Percentiles rank a stretch among this genome's conserved stretches.
These are phyloP conservation scores for Podospora anserina DNA, from an alignment of 495 filamentous ascomycete species.

Conservation along the genomic window DNA sequence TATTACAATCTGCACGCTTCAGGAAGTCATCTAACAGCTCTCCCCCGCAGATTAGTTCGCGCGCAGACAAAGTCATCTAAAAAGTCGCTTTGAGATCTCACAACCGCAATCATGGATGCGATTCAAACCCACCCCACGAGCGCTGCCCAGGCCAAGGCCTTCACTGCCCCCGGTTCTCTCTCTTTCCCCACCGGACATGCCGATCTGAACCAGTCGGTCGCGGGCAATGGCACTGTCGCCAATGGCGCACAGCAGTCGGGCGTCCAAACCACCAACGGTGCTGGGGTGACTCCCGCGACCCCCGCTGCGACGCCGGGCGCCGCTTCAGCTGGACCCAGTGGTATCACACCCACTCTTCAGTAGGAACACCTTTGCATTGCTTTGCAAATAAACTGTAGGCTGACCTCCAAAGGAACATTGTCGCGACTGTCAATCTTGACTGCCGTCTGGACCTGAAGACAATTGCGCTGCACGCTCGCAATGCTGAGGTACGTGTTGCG, in stretches of 20 bases:
- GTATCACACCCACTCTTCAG: slow-evolving; percentile 97
- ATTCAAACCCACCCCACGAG: slow-evolving; percentile 87
- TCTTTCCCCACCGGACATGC: slow-evolving; percentile 82
- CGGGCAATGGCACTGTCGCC: slow-evolving; percentile 43
- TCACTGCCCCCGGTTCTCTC: slow-evolving; percentile 82
- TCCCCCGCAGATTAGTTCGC: slow-evolving; percentile 25
- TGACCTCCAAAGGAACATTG: slow-evolving; percentile 90
- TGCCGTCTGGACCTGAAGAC: slow-evolving; percentile 98
- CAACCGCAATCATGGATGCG: slow-evolving; percentile 64
- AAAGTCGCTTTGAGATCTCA: slow-evolving; percentile 19
- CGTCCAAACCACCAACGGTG: slow-evolving; percentile 57
- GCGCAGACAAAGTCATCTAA: slow-evolving; percentile 15
- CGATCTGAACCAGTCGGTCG: slow-evolving; percentile 71
- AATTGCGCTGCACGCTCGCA: slow-evolving; percentile 95
- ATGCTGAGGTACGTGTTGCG: slow-evolving; percentile 64
- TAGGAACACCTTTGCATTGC: slow-evolving; percentile 59
- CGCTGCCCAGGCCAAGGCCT: slow-evolving; percentile 85
- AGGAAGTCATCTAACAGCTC: slow-evolving; percentile 14
- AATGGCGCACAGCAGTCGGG: slow-evolving; percentile 60
- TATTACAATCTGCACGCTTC: slow-evolving; percentile 1
- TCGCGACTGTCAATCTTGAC: slow-evolving; percentile 98
- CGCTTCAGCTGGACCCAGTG: slow-evolving; percentile 67
- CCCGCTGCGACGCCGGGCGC: slow-evolving; percentile 91
- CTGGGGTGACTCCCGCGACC: slow-evolving; percentile 91
- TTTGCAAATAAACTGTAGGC: slow-evolving; percentile 42